Base-by-base conservation (phyloP, 129 eudicot genomes). In the Centella asiatica region DNA sequence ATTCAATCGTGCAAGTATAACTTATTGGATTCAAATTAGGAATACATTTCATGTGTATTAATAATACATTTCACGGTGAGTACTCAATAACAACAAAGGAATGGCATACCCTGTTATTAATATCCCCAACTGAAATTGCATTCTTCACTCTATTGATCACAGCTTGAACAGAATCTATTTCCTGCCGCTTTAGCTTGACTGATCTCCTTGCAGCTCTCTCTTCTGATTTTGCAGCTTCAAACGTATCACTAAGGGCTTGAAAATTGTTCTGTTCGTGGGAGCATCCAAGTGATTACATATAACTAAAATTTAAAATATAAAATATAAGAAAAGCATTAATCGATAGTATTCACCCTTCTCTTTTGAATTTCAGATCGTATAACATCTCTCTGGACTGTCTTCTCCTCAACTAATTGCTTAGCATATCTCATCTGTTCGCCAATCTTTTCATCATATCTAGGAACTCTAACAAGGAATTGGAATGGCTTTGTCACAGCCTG, bases 111-210 rank as follows among this genome's bases (percentile, higher is more conserved):
- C 77, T 62, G 55, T 24, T 62, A 70, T 83, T 80, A 18, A 86
- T 70, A 31, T 90, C 97, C 63, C 74, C 78, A 36, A 83, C 77
- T 44, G 95, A 83, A 25, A 67, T 57, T 28, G 89, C 95, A 80
- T 83, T 83, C 77, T 81, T 83, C 55, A 74, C 81, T 62, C 77
- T 81, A 75, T 79, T 79, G 29, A 83, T 71, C 72, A 85, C 71
- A 52, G 74, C 62, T 44, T 73, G 88, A 36, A 81, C 79, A 60
- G 86, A 71, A 53, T 83, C 88, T 24, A 86, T 80, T 72, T 90
- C 95, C 68, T 67, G 68, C 23, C 90, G 77, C 60, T 83, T 90
- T 49, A 68, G 60, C 64, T 44, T 78, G 66, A 85, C 77, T 28
- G 60, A 64, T 34, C 72, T 61, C 61, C 78, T 69, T 31, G 84